These are phyloP conservation scores for Trametes villosa DNA, from an alignment of 768 basidiomycete species.

Conservation along the genomic window DNA sequence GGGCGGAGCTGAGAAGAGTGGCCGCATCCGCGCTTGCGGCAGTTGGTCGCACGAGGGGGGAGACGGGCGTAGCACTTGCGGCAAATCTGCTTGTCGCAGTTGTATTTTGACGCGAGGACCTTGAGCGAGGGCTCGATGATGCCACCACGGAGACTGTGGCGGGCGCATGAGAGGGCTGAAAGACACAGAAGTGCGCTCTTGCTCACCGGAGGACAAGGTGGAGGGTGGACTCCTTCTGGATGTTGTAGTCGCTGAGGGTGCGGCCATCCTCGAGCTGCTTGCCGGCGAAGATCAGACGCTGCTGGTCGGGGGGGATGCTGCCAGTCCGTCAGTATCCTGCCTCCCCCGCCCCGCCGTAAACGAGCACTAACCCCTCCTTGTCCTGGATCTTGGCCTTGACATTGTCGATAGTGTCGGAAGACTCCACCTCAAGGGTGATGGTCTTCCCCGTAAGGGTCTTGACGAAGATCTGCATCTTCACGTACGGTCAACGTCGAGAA, in stretches of 20 bases:
- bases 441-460: slow-evolving; percentile 96
- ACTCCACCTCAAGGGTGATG: slow-evolving; percentile 98
- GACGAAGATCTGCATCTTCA: slow-evolving; percentile 66
- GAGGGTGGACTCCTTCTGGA: slow-evolving; percentile 97
- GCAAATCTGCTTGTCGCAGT: slow-evolving; percentile 99
- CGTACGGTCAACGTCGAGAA: slow-evolving; percentile 25
- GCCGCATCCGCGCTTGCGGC: slow-evolving; percentile 93
- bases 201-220: slow-evolving; percentile 93
- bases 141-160: slow-evolving; percentile 87
- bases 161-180: slow-evolving; percentile 1
- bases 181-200: not conserved
- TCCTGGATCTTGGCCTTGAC: slow-evolving; percentile 86
- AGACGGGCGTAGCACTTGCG: slow-evolving; percentile 99
- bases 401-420: slow-evolving; percentile 95
- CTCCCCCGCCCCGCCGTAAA: not conserved
- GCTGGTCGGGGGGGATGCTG: slow-evolving; percentile 93
- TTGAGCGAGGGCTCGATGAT: slow-evolving; percentile 99
- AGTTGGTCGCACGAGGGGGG: slow-evolving; percentile 99
- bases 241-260: slow-evolving; percentile 96
- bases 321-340: not conserved
- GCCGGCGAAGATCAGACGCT: slow-evolving; percentile 94
- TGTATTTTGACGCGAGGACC: slow-evolving; percentile 96
- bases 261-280: slow-evolving; percentile 99
- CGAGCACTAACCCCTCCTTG: slow-evolving; percentile 65
- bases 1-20: slow-evolving; percentile 91